Evolutionary conservation across 176 grass and related monocot genomes (phyloP), one percentile per base, ranked within the genome.

Genomic region (Cocos nucifera): DNA sequence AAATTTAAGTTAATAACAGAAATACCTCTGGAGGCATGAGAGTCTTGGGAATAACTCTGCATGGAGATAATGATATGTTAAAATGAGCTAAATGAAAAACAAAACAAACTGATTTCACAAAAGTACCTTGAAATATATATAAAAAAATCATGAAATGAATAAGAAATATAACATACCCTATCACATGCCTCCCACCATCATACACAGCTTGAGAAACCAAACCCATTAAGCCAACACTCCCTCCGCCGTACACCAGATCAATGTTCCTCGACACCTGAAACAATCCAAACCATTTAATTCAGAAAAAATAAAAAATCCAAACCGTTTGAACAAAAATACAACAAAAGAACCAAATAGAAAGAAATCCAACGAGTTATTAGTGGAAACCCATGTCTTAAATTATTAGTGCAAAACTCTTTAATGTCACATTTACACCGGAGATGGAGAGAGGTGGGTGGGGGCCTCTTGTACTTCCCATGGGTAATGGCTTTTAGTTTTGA

Each of bases 1-100:
- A 12, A 3, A n/a, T n/a, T n/a, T 44, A 9, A 44, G 10, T 44
- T 44, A 12, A 44, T 44, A 14, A 14, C 35, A 44, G 35, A 3
- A 77, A 59, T 83, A 98, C 94, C 87, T 99, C 94, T 72, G 78
- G 82, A 9, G 88, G 83, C 94, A 99, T 99, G 76, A 99, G 94
- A 23, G 94, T 99, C 80, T 89, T 99, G 73, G 94, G 94, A 81
- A 99, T 99, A 69, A 99, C 94, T 51, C 94, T 99, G 94, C 85
- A 78, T 61, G 30, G 66, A 64, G n/a, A 73, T 72, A 84, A 26
- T 23, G 86, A 79, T 51, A 60, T 56, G 67, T 71, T 51, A 82
- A 80, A 77, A 71, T 55, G 25, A 63, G 59, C 14, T 44, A 52
- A 28, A 39, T 48, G 16, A 61, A 7, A 29, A 29, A 6, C 0